These are phyloP conservation scores for Fusarium algeriense DNA, from an alignment of 2,329 filamentous ascomycete species.

Conservation along the genomic window DNA sequence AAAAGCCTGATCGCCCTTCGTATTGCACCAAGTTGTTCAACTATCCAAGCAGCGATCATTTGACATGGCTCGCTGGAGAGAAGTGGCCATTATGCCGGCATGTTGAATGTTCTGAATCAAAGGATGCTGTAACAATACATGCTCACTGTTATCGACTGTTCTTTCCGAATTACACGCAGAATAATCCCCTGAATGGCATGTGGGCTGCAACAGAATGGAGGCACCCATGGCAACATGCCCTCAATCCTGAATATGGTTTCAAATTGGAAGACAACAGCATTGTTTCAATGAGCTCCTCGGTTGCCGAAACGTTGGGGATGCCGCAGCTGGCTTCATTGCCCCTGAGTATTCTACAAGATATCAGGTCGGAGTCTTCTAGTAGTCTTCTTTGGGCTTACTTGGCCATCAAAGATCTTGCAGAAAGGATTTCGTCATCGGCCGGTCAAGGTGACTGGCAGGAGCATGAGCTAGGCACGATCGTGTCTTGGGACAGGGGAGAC, in stretches of 20 bases:
- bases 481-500: neutral
- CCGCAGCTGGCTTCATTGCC: neutral
- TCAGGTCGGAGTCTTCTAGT: neutral
- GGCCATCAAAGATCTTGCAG: neutral
- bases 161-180: neutral
- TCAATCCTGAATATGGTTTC: neutral
- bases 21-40: neutral
- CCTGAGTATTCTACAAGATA: neutral
- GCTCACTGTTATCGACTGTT: neutral
- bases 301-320: neutral
- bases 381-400: neutral
- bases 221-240: neutral
- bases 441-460: neutral
- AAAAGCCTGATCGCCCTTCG: too few relatives aligned
- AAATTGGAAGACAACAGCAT: neutral
- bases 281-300: neutral
- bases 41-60: neutral
- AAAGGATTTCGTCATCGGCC: neutral
- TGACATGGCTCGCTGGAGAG: neutral
- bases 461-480: neutral
- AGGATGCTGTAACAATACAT: neutral
- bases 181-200: neutral
- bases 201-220: neutral
- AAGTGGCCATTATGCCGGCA: neutral
- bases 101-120: neutral